These are phyloP conservation scores for Solanum corneliomulleri DNA, from an alignment of 257 asterid species.

Conservation along the genomic window DNA sequence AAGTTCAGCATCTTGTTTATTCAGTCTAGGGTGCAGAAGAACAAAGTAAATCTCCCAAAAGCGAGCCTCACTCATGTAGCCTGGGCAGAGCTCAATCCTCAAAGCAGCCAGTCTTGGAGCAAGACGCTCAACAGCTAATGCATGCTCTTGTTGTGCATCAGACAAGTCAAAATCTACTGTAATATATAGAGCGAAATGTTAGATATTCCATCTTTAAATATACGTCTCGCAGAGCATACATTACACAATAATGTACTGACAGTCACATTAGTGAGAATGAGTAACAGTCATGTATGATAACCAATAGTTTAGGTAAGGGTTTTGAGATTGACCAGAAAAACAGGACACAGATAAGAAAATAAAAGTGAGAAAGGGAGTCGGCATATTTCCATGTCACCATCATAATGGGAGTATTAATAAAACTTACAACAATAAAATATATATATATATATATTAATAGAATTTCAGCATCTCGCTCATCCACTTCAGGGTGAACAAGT, in stretches of 20 bases:
- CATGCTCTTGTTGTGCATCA: constrained; percentile 91
- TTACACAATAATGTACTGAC: not conserved
- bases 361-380: not conserved
- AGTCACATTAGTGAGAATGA: not conserved
- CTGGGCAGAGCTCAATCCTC: constrained; percentile 87
- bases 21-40: constrained; percentile 69
- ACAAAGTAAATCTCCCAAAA: constrained; percentile 95
- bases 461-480: not conserved
- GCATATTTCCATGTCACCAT: not conserved
- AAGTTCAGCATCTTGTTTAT: constrained; percentile 45
- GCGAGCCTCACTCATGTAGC: constrained; percentile 64
- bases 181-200: not conserved
- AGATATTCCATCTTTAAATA: not conserved
- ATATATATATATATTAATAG: not conserved
- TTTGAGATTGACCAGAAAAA: not conserved
- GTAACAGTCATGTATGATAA: not conserved
- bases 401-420: not conserved
- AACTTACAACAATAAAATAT: not conserved
- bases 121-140: constrained; percentile 71
- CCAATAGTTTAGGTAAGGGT: not conserved
- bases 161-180: constrained; percentile 59
- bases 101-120: constrained; percentile 77
- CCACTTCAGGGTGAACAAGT: not conserved
- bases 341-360: not conserved
- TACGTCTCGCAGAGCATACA: not conserved